Evolutionary conservation across 2,329 filamentous ascomycete species (phyloP), one percentile per base, ranked within the genome.

Genomic region (Rhexocercosporidium sp.): DNA sequence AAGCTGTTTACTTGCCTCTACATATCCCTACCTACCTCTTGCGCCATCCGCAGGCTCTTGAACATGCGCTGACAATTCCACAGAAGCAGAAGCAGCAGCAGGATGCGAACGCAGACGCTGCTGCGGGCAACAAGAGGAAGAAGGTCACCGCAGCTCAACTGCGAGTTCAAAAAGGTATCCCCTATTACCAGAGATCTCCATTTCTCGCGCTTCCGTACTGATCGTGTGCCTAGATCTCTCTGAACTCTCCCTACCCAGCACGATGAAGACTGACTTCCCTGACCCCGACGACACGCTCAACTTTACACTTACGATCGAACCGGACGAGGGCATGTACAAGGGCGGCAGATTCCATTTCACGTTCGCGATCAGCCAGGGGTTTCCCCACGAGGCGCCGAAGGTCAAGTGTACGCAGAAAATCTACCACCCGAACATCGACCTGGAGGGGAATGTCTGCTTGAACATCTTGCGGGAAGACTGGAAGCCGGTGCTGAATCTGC

Each of bases 401-500:
- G 96, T 99, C 74, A 96, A 92, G 77, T 98, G 96, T 82, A 92
- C 90, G 74, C 93, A 99, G 82, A 98, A 97, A 85, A 98, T 99
- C 75, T 99, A 99, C 82, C 96, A 99, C 79, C 96, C 96, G 6
- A 99, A 99, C 81, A 99, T 99, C 78, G 96, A 99, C 77, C 86
- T 97, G 47, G 93, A 98, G 79, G 96, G 96, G 74, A 99, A 99
- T 78, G 94, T 99, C 70, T 99, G 96, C 83, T 82, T 99, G 77
- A 99, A 99, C 79, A 99, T 99, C 75, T 81, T 99, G 76, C 86
- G 96, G 69, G 96, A 99, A 82, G 96, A 99, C 82, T 99, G 96
- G 96, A 99, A 98, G 84, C 96, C 96, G 0, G 96, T 99, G 53
- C 82, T 99, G 78, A 98, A 98, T 79, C 81, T 99, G 78, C 97